phyloP scores from a whole-genome alignment of 2,329 filamentous ascomycete species.

The Lachnum nothofagi region DNA sequence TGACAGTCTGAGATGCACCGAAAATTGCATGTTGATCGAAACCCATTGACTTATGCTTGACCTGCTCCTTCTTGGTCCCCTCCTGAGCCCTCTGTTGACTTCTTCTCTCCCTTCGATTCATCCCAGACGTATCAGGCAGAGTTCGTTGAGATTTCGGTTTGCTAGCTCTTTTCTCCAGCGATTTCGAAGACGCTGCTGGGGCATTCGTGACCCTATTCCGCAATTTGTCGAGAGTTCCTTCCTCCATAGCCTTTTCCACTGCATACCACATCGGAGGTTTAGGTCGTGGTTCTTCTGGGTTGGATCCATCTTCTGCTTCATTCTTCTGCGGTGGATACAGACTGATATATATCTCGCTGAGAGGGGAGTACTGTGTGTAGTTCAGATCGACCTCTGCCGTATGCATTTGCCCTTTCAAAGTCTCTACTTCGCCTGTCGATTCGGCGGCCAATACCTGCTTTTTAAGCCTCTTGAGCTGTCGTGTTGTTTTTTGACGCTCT shows the following conservation, averaged over 20 bases:
- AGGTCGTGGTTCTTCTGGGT: constrained; percentile 27
- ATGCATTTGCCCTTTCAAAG: constrained; percentile 55
- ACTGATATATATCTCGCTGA: constrained; percentile 65
- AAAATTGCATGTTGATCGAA: constrained; percentile 29
- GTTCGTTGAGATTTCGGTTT: constrained; percentile 14
- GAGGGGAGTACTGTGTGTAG: constrained; percentile 69
- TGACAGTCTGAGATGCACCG: constrained; percentile 22
- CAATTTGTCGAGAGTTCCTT: constrained; percentile 39
- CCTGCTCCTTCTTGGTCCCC: constrained; percentile 14
- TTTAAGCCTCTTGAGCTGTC: constrained; percentile 59
- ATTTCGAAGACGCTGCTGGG: constrained; percentile 11
- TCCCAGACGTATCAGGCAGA: constrained; percentile 25
- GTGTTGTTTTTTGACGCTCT: constrained; percentile 70
- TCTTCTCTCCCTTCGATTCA: constrained; percentile 31
- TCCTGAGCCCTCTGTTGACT: constrained; percentile 18
- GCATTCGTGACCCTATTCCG: constrained; percentile 22
- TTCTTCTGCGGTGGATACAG: constrained; percentile 46
- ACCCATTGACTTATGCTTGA: constrained; percentile 26
- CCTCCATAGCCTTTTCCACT: constrained; percentile 59
- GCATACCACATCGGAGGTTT: constrained; percentile 59
- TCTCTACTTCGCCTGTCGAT: constrained; percentile 47
- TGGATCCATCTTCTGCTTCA: constrained; percentile 28
- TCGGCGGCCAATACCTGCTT: constrained; percentile 51
- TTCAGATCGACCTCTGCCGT: constrained; percentile 68
- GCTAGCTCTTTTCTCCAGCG: constrained; percentile 15